Conservation (phyloP, 176 grass and related monocot species). For the Hsuehochloa calcarea region DNA sequence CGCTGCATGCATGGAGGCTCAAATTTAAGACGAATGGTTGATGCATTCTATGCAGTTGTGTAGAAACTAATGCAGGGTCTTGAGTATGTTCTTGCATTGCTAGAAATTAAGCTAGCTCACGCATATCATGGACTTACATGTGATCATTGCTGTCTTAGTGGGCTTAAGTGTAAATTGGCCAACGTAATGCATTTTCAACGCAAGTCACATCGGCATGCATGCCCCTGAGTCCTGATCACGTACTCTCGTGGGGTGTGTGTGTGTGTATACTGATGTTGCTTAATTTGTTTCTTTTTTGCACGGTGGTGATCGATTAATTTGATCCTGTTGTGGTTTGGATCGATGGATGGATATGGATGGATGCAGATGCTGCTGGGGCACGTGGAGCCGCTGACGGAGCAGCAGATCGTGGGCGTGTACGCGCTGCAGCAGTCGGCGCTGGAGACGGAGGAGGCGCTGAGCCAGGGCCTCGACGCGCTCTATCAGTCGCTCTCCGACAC, state of each 20-base stretch:
- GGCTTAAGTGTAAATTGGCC: background rate
- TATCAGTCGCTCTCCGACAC: constrained; percentile 80
- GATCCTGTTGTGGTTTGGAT: background rate
- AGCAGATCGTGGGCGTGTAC: constrained; percentile 77
- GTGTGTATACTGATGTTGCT: background rate
- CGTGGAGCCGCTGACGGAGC: constrained; percentile 82
- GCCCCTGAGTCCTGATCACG: background rate
- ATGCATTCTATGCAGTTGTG: background rate
- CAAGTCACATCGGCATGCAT: background rate
- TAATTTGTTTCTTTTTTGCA: background rate
- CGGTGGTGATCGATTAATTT: background rate
- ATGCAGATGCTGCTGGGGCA: constrained; percentile 65
- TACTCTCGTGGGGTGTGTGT: background rate
- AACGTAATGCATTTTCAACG: background rate
- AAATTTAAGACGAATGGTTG: background rate
- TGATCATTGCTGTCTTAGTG: background rate
- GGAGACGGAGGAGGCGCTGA: constrained; percentile 85
- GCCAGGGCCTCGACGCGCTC: constrained; percentile 79
- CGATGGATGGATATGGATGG: background rate
- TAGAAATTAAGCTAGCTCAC: background rate
- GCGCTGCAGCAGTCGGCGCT: constrained; percentile 81
- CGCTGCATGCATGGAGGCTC: too few species aligned
- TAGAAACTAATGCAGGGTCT: background rate
- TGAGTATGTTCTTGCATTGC: background rate
- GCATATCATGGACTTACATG: background rate